Conservation (phyloP, 139 green algal species). For the Yamagishiella unicocca region DNA sequence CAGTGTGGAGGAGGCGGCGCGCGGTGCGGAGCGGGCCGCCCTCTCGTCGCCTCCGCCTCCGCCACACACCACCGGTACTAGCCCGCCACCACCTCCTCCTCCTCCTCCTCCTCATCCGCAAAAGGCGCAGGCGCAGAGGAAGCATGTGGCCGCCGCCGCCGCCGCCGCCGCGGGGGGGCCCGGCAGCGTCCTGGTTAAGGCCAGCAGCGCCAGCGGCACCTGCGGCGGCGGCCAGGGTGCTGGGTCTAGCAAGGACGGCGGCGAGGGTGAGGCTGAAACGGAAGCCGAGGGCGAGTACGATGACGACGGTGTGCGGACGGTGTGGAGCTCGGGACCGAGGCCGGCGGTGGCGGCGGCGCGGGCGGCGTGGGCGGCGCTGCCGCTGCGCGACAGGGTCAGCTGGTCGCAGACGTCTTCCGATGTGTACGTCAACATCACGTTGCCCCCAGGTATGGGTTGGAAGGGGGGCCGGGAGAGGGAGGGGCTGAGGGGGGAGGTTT, state of each 20-base stretch:
- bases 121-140: too few species aligned
- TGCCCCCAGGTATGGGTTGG: conserved; percentile 45
- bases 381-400: conserved; percentile 29
- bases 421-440: conserved; percentile 38
- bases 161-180: neutral
- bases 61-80: too few species aligned
- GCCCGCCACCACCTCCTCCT: too few species aligned
- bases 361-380: conserved; percentile 30
- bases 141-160: neutral
- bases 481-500: too few species aligned
- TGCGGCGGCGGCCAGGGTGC: neutral
- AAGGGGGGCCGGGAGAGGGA: too few species aligned
- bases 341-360: conserved; percentile 20
- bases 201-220: neutral
- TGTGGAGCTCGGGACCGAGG: conserved; percentile 25
- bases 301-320: conserved; percentile 28
- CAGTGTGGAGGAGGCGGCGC: neutral
- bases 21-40: neutral
- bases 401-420: conserved; percentile 56
- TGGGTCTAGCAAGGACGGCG: neutral
- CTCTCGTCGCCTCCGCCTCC: neutral
- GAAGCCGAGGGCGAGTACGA: neutral
- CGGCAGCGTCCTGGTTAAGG: neutral
- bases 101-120: too few species aligned
- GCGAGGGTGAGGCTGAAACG: too few species aligned